Percentiles rank a stretch among this genome's conserved stretches.
Conservation (phyloP, 352 stramenopile species). For the Phytopythium oedochilum region DNA sequence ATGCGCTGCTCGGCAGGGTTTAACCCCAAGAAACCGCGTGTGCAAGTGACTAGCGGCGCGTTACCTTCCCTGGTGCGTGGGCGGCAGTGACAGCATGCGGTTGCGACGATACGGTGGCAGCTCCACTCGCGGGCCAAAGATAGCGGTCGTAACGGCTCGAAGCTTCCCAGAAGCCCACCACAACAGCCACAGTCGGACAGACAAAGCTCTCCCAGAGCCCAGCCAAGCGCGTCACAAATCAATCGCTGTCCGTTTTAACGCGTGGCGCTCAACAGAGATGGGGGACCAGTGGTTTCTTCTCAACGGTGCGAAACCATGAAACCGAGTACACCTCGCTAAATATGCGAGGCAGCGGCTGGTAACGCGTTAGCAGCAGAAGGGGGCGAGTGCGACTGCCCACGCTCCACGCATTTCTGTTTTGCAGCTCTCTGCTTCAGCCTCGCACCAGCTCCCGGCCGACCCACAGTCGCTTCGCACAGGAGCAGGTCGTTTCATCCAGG, state of each 20-base stretch:
- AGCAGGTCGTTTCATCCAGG: not conserved
- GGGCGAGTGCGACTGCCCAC: slow-evolving; percentile 1
- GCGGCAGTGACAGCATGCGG: not conserved
- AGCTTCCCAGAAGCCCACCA: slow-evolving; percentile 5
- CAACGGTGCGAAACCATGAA: slow-evolving; percentile 9
- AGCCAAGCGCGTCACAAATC: not conserved
- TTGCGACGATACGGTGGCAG: not conserved
- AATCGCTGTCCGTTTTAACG: not conserved
- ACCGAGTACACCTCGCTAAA: slow-evolving; percentile 4
- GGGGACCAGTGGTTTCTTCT: slow-evolving; percentile 3
- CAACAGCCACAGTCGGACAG: no score
- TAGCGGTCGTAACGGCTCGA: slow-evolving; percentile 5
- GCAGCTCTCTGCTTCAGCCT: slow-evolving; percentile 1
- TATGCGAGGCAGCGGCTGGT: not conserved
- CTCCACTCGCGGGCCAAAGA: not conserved
- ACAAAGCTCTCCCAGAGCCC: no score
- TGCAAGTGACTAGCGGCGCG: no score
- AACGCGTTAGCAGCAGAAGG: not conserved
- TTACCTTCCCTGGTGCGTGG: no score
- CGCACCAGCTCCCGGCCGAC: not conserved
- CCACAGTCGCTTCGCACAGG: not conserved
- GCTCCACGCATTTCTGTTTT: slow-evolving; percentile 3
- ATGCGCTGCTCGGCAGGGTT: no score
- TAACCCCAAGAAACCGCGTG: no score
- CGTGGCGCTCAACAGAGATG: not conserved